phyloP scores from a whole-genome alignment of 1,139 yeast species.

The Suhomyces atakaporum region DNA sequence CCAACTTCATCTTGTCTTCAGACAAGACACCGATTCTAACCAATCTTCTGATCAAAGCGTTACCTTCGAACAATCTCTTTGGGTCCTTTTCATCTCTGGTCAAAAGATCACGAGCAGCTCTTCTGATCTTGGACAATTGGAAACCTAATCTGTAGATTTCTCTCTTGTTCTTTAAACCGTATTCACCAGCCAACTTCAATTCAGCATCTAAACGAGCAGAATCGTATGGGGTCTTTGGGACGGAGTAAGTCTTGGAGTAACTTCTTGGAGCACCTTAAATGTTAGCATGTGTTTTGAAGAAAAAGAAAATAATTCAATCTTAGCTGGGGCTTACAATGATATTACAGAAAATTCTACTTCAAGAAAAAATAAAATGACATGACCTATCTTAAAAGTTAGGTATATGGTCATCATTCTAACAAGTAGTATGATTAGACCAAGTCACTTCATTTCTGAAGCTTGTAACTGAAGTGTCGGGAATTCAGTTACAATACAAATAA shows the following conservation, averaged over 20 bases:
- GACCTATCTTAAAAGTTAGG: no score
- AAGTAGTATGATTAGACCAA: not conserved
- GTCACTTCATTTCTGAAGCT: slow-evolving; percentile 14
- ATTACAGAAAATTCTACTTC: slow-evolving; percentile 8
- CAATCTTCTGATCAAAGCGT: slow-evolving; percentile 97
- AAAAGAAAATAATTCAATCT: slow-evolving; percentile 1
- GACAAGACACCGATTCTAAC: slow-evolving; percentile 98
- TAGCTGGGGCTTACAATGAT: slow-evolving; percentile 9
- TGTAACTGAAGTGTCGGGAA: slow-evolving; percentile 86
- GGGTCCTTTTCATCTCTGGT: slow-evolving; percentile 99
- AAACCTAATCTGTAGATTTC: slow-evolving; percentile 98
- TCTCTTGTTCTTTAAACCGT: slow-evolving; percentile 99
- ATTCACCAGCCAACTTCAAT: slow-evolving; percentile 99
- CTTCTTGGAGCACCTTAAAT: slow-evolving; percentile 91
- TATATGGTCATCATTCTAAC: no score
- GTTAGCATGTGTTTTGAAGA: slow-evolving; percentile 36
- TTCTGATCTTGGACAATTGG: slow-evolving; percentile 99
- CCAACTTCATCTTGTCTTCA: slow-evolving; percentile 99
- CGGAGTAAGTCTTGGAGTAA: slow-evolving; percentile 98
- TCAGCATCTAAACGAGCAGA: slow-evolving; percentile 99
- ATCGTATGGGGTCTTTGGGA: slow-evolving; percentile 99
- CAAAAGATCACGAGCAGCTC: slow-evolving; percentile 99
- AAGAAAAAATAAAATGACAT: slow-evolving; percentile 3
- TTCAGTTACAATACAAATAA: slow-evolving; percentile 58
- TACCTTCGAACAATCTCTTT: slow-evolving; percentile 99